phyloP scores from a whole-genome alignment of 306 rosid species.

The Corylus americana region DNA sequence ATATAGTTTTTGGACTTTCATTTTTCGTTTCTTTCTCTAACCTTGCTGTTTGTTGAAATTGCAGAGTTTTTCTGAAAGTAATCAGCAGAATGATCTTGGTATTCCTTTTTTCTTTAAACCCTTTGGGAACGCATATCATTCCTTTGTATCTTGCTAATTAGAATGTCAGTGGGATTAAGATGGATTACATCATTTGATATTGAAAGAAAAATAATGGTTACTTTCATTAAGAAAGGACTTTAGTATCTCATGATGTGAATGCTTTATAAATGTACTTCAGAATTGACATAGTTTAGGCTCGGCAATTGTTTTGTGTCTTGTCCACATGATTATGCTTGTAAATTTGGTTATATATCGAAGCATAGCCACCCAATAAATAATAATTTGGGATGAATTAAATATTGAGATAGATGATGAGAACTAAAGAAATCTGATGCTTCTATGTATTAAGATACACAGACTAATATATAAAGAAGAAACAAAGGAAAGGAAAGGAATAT shows the following conservation, averaged over 20 bases:
- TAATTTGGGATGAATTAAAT: neutral
- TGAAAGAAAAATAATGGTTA: neutral
- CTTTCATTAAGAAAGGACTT: neutral
- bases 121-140: neutral
- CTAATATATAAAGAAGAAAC: neutral
- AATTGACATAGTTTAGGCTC: constrained; percentile 2
- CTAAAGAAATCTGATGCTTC: neutral
- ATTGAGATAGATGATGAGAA: neutral
- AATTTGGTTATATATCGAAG: neutral
- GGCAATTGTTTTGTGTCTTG: neutral
- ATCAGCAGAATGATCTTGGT: constrained; percentile 42
- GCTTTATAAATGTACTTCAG: neutral
- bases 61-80: constrained; percentile 28
- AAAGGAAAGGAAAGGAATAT: neutral
- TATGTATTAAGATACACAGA: neutral
- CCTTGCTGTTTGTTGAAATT: constrained; percentile 8
- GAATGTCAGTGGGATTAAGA: neutral
- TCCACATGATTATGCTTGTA: neutral
- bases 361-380: neutral
- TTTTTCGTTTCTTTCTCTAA: constrained; percentile 8
- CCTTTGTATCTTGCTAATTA: neutral
- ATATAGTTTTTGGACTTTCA: neutral
- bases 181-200: neutral
- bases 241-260: neutral
- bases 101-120: constrained; percentile 12